Evolutionary conservation across 768 basidiomycete genomes (phyloP).

Genomic region (Candolleomyces aberdarensis): DNA sequence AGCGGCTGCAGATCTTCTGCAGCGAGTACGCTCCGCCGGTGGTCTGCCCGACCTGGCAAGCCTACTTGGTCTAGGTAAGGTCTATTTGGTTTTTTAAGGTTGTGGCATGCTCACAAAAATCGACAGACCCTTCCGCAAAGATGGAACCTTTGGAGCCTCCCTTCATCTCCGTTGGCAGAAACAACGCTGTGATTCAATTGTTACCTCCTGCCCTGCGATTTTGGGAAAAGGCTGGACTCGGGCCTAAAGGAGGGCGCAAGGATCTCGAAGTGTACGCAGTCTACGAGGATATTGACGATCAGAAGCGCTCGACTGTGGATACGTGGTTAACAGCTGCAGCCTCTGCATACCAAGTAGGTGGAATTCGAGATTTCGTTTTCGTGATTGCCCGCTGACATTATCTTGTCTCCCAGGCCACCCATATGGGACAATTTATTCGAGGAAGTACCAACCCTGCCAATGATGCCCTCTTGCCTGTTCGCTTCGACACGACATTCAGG

Average conservation of each 20-base stretch:
- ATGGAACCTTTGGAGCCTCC: constrained; percentile 40
- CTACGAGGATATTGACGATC: constrained; percentile 57
- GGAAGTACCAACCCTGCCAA: constrained; percentile 47
- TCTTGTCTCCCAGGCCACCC: constrained; percentile 46
- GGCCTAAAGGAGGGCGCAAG: constrained; percentile 69
- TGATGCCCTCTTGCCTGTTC: constrained; percentile 60
- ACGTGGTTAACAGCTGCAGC: constrained; percentile 58
- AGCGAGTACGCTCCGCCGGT: constrained; percentile 32
- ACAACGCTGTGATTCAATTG: constrained; percentile 65
- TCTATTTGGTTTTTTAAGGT: too few species aligned
- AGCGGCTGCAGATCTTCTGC: constrained; percentile 40
- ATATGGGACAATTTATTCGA: constrained; percentile 53
- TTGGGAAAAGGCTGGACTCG: constrained; percentile 82
- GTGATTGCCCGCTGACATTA: constrained; percentile 1
- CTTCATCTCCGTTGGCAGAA: constrained; percentile 66
- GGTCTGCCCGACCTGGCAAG: constrained; percentile 40
- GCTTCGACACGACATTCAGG: constrained; percentile 63
- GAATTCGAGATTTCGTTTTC: neutral
- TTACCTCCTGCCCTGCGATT: constrained; percentile 71
- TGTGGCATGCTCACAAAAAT: too few species aligned
- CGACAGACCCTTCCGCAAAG: constrained; percentile 8
- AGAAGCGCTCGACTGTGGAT: constrained; percentile 46
- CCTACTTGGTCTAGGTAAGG: constrained; percentile 39
- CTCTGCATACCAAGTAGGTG: constrained; percentile 56
- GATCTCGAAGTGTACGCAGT: constrained; percentile 66